phyloP scores from a whole-genome alignment of 192 early-diverging fungal species.

The Obelidium mucronatum region DNA sequence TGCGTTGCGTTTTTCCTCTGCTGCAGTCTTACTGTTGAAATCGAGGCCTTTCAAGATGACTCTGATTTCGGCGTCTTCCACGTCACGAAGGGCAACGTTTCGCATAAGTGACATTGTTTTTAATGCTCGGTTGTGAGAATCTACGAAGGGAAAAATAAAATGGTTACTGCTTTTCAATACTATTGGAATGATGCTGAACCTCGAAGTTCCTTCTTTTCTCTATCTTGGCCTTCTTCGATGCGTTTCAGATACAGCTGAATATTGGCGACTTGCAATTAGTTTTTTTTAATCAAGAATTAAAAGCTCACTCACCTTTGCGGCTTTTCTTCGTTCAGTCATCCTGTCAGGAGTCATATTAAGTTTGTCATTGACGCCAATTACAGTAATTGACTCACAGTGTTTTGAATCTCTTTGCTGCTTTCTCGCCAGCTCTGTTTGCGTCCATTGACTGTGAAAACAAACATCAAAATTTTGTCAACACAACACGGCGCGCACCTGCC shows the following conservation, averaged over 20 bases:
- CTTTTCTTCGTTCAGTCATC: too few species aligned
- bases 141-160: not conserved
- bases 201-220: slow-evolving; percentile 11
- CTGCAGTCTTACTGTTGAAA: slow-evolving; percentile 31
- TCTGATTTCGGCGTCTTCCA: slow-evolving; percentile 33
- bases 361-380: too few species aligned
- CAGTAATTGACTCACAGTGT: too few species aligned
- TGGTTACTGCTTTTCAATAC: not conserved
- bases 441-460: too few species aligned
- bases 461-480: too few species aligned
- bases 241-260: not conserved
- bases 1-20: slow-evolving; percentile 21
- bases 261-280: too few species aligned
- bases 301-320: too few species aligned
- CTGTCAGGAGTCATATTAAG: too few species aligned
- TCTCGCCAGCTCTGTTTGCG: too few species aligned
- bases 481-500: too few species aligned
- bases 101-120: slow-evolving; percentile 13
- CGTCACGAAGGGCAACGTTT: slow-evolving; percentile 21
- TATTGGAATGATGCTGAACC: slow-evolving; percentile 7
- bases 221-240: slow-evolving; percentile 27
- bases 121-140: slow-evolving; percentile 12
- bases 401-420: too few species aligned
- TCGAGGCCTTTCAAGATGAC: slow-evolving; percentile 29
- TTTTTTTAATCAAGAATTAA: too few species aligned